Evolutionary conservation across 148 eudicot species (phyloP).

Genomic region (Diospyros kaki): DNA sequence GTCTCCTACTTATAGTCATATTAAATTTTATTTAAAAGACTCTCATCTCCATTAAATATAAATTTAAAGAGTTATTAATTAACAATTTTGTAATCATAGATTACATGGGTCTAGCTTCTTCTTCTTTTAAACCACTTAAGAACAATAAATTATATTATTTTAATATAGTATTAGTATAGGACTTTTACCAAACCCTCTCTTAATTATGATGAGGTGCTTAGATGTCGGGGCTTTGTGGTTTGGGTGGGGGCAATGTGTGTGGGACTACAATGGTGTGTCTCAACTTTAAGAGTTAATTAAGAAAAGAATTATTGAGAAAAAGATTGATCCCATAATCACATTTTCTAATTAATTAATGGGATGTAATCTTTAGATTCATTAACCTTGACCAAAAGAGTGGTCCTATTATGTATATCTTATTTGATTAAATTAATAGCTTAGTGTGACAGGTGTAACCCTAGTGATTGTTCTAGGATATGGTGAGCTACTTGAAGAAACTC

Average conservation of each 20-base stretch:
- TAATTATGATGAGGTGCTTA: background rate
- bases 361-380: constrained; percentile 5
- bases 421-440: constrained; percentile 1
- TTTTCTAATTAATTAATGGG: background rate
- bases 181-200: constrained; percentile 9
- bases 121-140: too few relatives aligned
- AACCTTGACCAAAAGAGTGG: background rate
- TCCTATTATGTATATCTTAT: background rate
- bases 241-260: background rate
- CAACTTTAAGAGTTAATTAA: constrained; percentile 9
- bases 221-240: background rate
- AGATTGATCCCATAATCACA: constrained; percentile 1
- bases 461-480: background rate
- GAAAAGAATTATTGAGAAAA: background rate
- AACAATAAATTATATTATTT: too few relatives aligned
- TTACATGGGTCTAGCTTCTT: too few relatives aligned
- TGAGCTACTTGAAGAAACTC: background rate
- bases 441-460: background rate
- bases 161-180: background rate
- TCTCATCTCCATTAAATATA: too few relatives aligned
- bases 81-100: too few relatives aligned
- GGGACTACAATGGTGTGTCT: background rate
- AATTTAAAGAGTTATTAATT: too few relatives aligned
- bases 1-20: too few relatives aligned
- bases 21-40: too few relatives aligned